phyloP scores from a whole-genome alignment of 1,139 yeast species.

The Geotrichum restrictum region DNA sequence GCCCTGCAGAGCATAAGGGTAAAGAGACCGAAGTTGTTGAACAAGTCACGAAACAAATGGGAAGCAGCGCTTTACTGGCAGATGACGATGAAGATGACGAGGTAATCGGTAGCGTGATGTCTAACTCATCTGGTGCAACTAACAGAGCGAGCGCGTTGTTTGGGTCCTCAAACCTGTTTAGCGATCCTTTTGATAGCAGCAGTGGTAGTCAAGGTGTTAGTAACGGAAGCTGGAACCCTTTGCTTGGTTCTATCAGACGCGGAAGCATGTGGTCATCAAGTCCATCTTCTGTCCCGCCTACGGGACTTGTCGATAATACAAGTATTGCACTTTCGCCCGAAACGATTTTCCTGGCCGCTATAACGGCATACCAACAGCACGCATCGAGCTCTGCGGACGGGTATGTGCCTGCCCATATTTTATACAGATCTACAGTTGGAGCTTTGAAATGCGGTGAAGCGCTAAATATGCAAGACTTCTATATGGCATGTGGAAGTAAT shows the following conservation, averaged over 20 bases:
- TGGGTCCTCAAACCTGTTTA: conserved; percentile 3
- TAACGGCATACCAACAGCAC: conserved; percentile 28
- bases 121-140: conserved; percentile 4
- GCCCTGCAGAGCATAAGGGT: conserved; percentile 8
- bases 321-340: conserved; percentile 4
- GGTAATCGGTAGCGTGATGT: conserved; percentile 3
- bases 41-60: conserved; percentile 29
- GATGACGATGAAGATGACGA: conserved; percentile 27
- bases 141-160: conserved; percentile 10
- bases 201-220: not conserved
- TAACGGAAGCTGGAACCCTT: conserved; percentile 15
- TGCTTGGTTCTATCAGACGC: conserved; percentile 16
- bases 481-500: conserved; percentile 30
- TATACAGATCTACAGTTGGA: conserved; percentile 32
- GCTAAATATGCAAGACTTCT: conserved; percentile 34
- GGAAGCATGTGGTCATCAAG: conserved; percentile 21
- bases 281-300: conserved; percentile 1
- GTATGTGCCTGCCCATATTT: conserved; percentile 37
- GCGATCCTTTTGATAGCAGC: conserved; percentile 11
- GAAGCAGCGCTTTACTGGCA: conserved; percentile 26
- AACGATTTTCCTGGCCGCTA: conserved; percentile 31
- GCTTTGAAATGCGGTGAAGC: conserved; percentile 22
- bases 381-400: conserved; percentile 35
- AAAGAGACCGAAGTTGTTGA: conserved; percentile 24
- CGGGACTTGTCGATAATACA: not conserved